A percentile compares a stretch with the other conserved stretches of the same genome.
These are phyloP conservation scores for Stachybotrys elegans DNA, from an alignment of 2,329 filamentous ascomycete species.

Conservation along the genomic window DNA sequence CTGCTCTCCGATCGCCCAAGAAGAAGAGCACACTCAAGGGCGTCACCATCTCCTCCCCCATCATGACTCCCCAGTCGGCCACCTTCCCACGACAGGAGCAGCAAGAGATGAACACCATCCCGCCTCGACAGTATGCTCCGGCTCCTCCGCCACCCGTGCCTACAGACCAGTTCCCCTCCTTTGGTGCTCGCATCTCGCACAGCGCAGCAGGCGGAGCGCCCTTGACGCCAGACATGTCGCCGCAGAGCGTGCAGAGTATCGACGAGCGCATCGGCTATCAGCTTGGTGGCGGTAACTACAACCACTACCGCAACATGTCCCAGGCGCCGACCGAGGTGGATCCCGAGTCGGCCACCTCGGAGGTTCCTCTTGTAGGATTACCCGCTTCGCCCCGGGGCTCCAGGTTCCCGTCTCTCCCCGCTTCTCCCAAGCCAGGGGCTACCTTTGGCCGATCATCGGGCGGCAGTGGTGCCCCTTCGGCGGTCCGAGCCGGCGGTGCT, in stretches of 20 bases:
- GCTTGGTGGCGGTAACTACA: slow-evolving; percentile 16
- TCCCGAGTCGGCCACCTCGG: slow-evolving; percentile 47
- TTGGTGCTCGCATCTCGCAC: slow-evolving; percentile 17
- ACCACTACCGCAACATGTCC: slow-evolving; percentile 32
- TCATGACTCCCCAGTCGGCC: slow-evolving; percentile 58
- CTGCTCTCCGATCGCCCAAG: slow-evolving; percentile 55
- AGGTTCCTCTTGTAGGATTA: slow-evolving; percentile 47
- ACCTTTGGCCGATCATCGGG: slow-evolving; percentile 44
- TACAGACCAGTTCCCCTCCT: slow-evolving; percentile 35
- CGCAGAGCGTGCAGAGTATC: slow-evolving; percentile 41
- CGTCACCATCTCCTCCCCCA: slow-evolving; percentile 59
- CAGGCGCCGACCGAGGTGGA: slow-evolving; percentile 36
- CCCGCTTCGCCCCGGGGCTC: slow-evolving; percentile 36
- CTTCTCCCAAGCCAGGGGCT: slow-evolving; percentile 46
- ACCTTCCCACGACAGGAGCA: slow-evolving; percentile 51
- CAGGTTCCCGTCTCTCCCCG: slow-evolving; percentile 33
- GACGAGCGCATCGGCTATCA: slow-evolving; percentile 49
- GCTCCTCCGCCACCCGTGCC: slow-evolving; percentile 53
- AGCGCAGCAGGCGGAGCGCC: slow-evolving; percentile 18
- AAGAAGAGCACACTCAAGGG: slow-evolving; percentile 48
- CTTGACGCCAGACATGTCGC: slow-evolving; percentile 31
- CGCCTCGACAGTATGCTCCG: slow-evolving; percentile 54
- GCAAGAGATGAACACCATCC: slow-evolving; percentile 53
- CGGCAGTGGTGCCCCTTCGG: slow-evolving; percentile 49
- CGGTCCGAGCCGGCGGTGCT: slow-evolving; percentile 50